Evolutionary conservation across 805 yeast genomes (phyloP), one percentile per base, ranked within the genome.

Genomic region (Candida golubevii): DNA sequence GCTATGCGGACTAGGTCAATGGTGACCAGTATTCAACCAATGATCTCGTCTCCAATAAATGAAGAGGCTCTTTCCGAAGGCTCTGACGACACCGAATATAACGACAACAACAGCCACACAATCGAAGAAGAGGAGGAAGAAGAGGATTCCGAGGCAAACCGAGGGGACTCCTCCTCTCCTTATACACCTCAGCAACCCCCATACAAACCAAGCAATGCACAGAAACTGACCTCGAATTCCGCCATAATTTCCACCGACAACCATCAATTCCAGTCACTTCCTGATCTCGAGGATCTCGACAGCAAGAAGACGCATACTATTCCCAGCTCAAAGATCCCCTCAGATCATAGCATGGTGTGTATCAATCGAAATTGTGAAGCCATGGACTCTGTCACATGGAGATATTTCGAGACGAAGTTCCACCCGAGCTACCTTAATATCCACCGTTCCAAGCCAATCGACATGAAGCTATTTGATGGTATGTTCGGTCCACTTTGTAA

Each of bases 401-500:
- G 75, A 39, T 69, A 67, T 48, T 70, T 71, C 48, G 75, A 71
- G 51, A 63, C 71, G 13, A 47, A 52, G 31, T 66, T 63, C 48
- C 66, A 62, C 41, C 63, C 72, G 9, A 62, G 61, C 42, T 68
- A 64, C 49, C 66, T 65, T 47, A 65, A 62, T 29, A 61, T 69
- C 23, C 69, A 62, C 43, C 56, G 66, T 40, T 67, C 74, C 8
- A 61, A 59, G 30, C 62, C 62, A 39, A 69, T 71, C 48, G 66
- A 70, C 54, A 67, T 66, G 51, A 61, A 60, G 45, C 56, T 67
- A 46, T 71, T 68, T 47, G 73, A 71, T 39, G 76, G 75, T 7
- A 71, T 71, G 76, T 68, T 66, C 53, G 76, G 76, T 4, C 75
- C 75, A 0, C 56, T 71, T 47, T 71, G 76, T 53, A 71, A 71